Percentiles rank a stretch among this genome's conserved stretches.
Evolutionary conservation across 2,329 filamentous ascomycete genomes (phyloP).

Genomic region (Waltergamsia citrina): DNA sequence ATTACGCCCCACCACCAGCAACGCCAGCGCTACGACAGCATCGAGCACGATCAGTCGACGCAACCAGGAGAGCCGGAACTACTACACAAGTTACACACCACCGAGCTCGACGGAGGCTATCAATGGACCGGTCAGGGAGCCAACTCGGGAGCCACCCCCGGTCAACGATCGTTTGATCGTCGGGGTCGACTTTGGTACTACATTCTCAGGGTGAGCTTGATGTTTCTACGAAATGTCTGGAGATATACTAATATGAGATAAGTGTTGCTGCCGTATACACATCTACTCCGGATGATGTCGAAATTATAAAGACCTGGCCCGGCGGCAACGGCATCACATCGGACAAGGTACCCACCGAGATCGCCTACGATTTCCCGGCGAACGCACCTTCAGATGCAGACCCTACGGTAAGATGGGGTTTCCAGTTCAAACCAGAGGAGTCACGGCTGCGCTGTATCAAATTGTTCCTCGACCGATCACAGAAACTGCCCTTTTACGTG

Average conservation of each 20-base stretch:
- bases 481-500: constrained; percentile 74
- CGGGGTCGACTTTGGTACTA: constrained; percentile 78
- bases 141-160: constrained; percentile 39
- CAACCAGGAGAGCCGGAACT: constrained; percentile 46
- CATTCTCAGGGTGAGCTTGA: constrained; percentile 59
- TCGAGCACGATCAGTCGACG: constrained; percentile 26
- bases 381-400: constrained; percentile 21
- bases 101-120: constrained; percentile 52
- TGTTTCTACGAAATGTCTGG: not conserved
- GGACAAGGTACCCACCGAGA: constrained; percentile 77
- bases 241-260: not conserved
- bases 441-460: constrained; percentile 73
- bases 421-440: constrained; percentile 73
- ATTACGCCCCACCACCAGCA: constrained; percentile 31
- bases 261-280: constrained; percentile 64
- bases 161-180: constrained; percentile 60
- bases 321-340: constrained; percentile 80
- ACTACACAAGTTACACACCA: constrained; percentile 45
- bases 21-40: constrained; percentile 3
- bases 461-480: constrained; percentile 70
- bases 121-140: constrained; percentile 50
- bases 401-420: constrained; percentile 63
- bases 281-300: constrained; percentile 67
- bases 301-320: constrained; percentile 80
- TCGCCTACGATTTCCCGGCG: constrained; percentile 45